Evolutionary conservation across 805 yeast genomes (phyloP).

Genomic region (Cyberlindnera sargentensis): DNA sequence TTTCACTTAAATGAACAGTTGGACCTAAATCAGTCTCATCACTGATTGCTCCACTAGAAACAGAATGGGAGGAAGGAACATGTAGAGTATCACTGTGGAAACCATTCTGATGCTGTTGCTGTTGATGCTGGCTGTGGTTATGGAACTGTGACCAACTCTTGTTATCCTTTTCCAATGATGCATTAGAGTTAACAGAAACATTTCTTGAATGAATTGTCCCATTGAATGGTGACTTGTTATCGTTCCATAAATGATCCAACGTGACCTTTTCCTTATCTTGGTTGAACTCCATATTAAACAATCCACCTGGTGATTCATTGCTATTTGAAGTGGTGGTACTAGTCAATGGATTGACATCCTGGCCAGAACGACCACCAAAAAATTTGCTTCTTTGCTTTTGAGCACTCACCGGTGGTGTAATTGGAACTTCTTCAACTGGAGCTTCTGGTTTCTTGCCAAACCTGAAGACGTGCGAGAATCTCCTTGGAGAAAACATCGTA

Average conservation of each 20-base stretch:
- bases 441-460: constrained; percentile 20
- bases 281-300: constrained; percentile 3
- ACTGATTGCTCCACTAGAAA: constrained; percentile 10
- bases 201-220: constrained; percentile 9
- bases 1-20: constrained; percentile 13
- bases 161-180: constrained; percentile 11
- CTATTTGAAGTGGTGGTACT: not conserved
- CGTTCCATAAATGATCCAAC: constrained; percentile 15
- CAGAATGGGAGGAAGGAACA: constrained; percentile 9
- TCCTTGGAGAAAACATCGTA: constrained; percentile 24
- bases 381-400: constrained; percentile 20
- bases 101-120: not conserved
- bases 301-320: not conserved
- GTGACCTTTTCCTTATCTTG: constrained; percentile 2
- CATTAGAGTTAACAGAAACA: constrained; percentile 9
- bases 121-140: constrained; percentile 1
- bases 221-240: constrained; percentile 5
- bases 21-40: constrained; percentile 7
- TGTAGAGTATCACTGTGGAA: not conserved
- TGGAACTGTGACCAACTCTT: constrained; percentile 17
- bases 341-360: not conserved
- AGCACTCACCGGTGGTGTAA: not conserved
- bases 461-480: constrained; percentile 24
- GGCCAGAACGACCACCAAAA: constrained; percentile 8
- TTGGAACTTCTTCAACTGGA: constrained; percentile 1